phyloP scores from a whole-genome alignment of 768 basidiomycete genomes.

The Sistotremastrum niveocremeum region DNA sequence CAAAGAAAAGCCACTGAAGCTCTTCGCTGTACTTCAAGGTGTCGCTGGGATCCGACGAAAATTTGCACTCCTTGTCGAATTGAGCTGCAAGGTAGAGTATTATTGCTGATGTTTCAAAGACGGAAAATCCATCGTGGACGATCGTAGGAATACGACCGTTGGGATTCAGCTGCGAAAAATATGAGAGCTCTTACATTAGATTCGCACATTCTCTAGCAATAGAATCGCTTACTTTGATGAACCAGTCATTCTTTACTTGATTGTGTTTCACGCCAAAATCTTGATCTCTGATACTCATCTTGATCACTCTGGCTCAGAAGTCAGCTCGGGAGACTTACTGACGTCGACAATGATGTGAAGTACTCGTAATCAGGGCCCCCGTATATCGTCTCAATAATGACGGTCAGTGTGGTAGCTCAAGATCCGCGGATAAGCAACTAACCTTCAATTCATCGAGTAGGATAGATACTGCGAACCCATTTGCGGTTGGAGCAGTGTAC shows the following conservation, averaged over 20 bases:
- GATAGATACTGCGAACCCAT: constrained; percentile 37
- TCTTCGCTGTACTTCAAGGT: constrained; percentile 55
- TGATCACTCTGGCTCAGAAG: too few relatives aligned
- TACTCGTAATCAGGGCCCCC: too few relatives aligned
- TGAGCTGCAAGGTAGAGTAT: constrained; percentile 70
- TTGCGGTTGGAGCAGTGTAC: constrained; percentile 43
- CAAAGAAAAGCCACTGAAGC: constrained; percentile 82
- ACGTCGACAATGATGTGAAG: too few relatives aligned
- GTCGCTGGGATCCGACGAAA: constrained; percentile 45
- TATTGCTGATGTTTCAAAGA: constrained; percentile 75
- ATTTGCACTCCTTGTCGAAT: constrained; percentile 64
- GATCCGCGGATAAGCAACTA: constrained; percentile 18
- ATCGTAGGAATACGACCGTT: constrained; percentile 59
- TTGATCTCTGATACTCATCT: too few relatives aligned
- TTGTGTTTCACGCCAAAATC: too few relatives aligned
- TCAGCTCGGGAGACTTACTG: too few relatives aligned
- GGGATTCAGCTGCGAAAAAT: constrained; percentile 65
- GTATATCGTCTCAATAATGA: too few relatives aligned
- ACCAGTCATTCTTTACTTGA: too few relatives aligned
- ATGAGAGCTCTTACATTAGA: constrained; percentile 18
- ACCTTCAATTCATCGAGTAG: constrained; percentile 51
- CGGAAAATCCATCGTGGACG: constrained; percentile 43
- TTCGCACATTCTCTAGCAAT: too few relatives aligned
- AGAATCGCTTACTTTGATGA: too few relatives aligned
- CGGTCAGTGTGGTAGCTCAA: too few relatives aligned